Base-by-base conservation (phyloP, 2,329 filamentous ascomycete species). In the Neopestalotiopsis sp. region DNA sequence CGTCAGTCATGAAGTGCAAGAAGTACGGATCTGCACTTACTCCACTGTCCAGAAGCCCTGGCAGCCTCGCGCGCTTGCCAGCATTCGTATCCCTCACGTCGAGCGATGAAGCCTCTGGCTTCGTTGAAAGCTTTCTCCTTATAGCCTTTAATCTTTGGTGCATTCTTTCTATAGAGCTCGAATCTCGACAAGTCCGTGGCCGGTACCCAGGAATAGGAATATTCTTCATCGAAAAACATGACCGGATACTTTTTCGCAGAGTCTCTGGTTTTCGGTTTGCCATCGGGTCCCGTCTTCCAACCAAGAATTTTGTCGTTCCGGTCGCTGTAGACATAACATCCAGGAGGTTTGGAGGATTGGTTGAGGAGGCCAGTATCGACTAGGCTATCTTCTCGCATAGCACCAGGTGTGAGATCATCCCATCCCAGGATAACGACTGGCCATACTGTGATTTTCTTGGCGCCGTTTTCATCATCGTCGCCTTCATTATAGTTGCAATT, bases 401-500 rank as follows among this genome's bases (percentile, higher is more conserved):
- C 80, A 10, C 75, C 77, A 5, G 69, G 71, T 20, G 67, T 68
- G 20, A 77, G 74, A 32, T 77, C 73, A 42, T 78, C 77, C 77
- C 77, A 81, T 2, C 80, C 81, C 12, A 83, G 73, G 24, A 82
- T 75, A 69, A 83, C 70, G 24, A 82, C 78, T 2, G 79, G 77
- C 65, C 79, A 83, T 5, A 75, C 71, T 24, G 71, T 69, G 7
- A 24, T 45, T 9, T 61, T 17, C n/a, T 28, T 28, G 24, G 24
- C 24, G 24, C 12, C n/a, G 6, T 34, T 32, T 9, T 42, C 65
- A 10, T 38, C 34, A 7, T 42, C 42, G 57, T 75, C 70, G 1
- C 76, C 73, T 1, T 73, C 68, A 24, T 68, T 67, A 76, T 77
- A 80, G 9, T 73, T 73, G 2, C 74, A 78, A 13, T 79, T 72